Conservation (phyloP, 1,284 basidiomycete species). For the Fomitopsis schrenkii region DNA sequence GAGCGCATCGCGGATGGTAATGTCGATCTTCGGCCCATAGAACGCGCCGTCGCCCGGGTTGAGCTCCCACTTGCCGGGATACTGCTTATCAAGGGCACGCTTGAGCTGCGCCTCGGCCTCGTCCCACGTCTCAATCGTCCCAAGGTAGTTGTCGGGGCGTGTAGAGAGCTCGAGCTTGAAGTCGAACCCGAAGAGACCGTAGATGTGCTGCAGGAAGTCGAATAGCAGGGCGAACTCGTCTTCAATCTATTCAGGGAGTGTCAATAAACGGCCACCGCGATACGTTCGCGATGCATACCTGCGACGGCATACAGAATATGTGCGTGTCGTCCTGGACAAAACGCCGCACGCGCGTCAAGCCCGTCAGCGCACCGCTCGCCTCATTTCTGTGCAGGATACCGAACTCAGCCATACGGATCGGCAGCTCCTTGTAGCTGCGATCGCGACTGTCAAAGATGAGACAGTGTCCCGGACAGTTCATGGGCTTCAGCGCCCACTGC, state of each 20-base stretch:
- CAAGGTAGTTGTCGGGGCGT: conserved; percentile 93
- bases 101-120: conserved; percentile 87
- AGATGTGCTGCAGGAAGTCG: conserved; percentile 93
- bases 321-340: conserved; percentile 99
- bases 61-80: conserved; percentile 90
- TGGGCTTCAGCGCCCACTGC: conserved; percentile 92
- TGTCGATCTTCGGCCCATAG: conserved; percentile 98
- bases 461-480: conserved; percentile 99
- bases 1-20: conserved; percentile 93
- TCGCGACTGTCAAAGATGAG: conserved; percentile 95
- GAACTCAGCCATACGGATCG: conserved; percentile 97
- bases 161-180: conserved; percentile 96
- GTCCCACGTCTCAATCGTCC: conserved; percentile 89
- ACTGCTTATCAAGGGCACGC: conserved; percentile 80
- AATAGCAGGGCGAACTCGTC: conserved; percentile 87
- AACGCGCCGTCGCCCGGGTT: conserved; percentile 98
- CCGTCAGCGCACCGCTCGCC: conserved; percentile 91
- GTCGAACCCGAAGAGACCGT: conserved; percentile 97
- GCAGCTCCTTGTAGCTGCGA: conserved; percentile 93
- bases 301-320: conserved; percentile 95
- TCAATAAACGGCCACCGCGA: neutral
- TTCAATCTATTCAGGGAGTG: conserved; percentile 57
- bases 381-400: conserved; percentile 98
- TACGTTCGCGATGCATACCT: conserved; percentile 39
- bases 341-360: conserved; percentile 89